phyloP scores from a whole-genome alignment of 1,284 basidiomycete genomes.

The Porphyrellus sp. region DNA sequence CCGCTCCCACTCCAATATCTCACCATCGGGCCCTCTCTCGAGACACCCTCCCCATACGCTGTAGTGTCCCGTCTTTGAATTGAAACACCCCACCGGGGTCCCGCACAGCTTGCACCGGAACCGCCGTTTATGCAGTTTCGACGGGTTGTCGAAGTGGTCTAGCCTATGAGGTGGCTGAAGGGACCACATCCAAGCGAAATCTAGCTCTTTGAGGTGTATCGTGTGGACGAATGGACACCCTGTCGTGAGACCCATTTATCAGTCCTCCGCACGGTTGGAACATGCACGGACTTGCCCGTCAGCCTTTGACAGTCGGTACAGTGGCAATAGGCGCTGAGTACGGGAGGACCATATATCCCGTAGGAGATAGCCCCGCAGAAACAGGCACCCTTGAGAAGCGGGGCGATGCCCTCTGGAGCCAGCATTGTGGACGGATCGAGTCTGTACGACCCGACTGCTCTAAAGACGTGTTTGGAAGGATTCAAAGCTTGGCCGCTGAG shows the following conservation, averaged over 20 bases:
- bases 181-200: conserved; percentile 53
- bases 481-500: too few species aligned
- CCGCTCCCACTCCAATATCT: conserved; percentile 47
- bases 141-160: conserved; percentile 44
- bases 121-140: conserved; percentile 55
- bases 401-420: conserved; percentile 9
- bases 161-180: conserved; percentile 34
- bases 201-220: conserved; percentile 47
- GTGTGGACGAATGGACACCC: conserved; percentile 61
- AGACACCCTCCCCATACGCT: conserved; percentile 58
- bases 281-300: conserved; percentile 38
- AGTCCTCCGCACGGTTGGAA: background rate
- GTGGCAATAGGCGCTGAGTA: conserved; percentile 60
- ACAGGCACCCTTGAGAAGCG: conserved; percentile 43
- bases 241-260: conserved; percentile 21
- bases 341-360: conserved; percentile 43
- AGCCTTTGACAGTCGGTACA: conserved; percentile 61
- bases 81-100: conserved; percentile 46
- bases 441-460: too few species aligned
- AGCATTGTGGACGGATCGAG: conserved; percentile 11
- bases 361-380: conserved; percentile 53
- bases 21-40: conserved; percentile 46
- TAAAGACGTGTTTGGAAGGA: too few species aligned
- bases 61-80: conserved; percentile 43
- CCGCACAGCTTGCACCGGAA: conserved; percentile 61